phyloP scores from a whole-genome alignment of 345 rosid species.

The Bruguiera sexangula region DNA sequence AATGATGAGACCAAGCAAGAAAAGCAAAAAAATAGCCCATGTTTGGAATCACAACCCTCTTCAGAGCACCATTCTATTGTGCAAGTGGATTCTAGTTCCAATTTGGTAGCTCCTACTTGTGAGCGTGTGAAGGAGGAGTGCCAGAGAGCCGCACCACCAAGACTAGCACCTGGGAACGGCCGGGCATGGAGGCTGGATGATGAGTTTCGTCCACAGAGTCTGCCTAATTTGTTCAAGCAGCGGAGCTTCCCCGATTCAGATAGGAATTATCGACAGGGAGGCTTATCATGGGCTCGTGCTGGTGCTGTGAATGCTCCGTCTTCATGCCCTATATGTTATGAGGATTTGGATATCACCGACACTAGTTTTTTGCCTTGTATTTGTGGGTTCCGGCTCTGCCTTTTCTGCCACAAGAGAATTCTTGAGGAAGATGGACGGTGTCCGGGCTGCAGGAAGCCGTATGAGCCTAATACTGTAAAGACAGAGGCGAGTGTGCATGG shows the following conservation, averaged over 20 bases:
- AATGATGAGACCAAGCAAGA: conserved; percentile 41
- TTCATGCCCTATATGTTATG: conserved; percentile 58
- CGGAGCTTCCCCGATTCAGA: conserved; percentile 46
- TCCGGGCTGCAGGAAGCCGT: conserved; percentile 90
- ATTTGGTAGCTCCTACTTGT: conserved; percentile 20
- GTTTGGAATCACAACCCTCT: conserved; percentile 22
- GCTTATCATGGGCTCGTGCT: conserved; percentile 40
- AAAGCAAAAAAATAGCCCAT: conserved; percentile 23
- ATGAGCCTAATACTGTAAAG: conserved; percentile 47
- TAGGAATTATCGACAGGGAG: conserved; percentile 43
- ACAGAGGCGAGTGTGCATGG: conserved; percentile 52
- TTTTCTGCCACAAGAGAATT: conserved; percentile 94
- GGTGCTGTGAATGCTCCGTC: conserved; percentile 28
- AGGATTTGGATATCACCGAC: conserved; percentile 84
- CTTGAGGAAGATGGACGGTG: conserved; percentile 90
- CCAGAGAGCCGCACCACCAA: conserved; percentile 24
- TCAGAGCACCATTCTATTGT: conserved; percentile 22
- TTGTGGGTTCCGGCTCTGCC: conserved; percentile 87
- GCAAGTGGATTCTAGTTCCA: conserved; percentile 20
- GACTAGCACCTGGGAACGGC: conserved; percentile 33
- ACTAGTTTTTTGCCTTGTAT: conserved; percentile 75
- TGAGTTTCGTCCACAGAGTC: conserved; percentile 66
- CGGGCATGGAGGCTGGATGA: conserved; percentile 89
- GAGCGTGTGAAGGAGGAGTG: conserved; percentile 30
- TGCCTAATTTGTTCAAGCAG: conserved; percentile 76